Percentiles rank a stretch among this genome's conserved stretches.
These are phyloP conservation scores for Cyphellophora attinorum DNA, from an alignment of 2,329 filamentous ascomycete genomes.

Conservation along the genomic window DNA sequence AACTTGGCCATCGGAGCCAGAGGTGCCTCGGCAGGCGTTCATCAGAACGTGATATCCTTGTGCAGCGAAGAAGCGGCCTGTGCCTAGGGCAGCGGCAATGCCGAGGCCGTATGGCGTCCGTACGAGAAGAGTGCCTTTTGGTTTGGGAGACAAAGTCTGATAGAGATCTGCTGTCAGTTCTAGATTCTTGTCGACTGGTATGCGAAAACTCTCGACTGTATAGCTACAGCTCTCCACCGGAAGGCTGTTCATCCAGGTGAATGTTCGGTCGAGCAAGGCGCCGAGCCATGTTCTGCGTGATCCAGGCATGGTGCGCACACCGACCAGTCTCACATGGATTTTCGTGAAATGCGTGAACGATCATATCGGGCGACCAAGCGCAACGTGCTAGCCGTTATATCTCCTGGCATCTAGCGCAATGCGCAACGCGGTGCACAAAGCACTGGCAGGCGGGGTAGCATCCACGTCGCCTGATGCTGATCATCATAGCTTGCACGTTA, in stretches of 20 bases:
- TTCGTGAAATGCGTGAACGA: no score
- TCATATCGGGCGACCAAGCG: no score
- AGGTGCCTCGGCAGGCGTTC: slow-evolving; percentile 14
- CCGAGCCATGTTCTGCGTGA: background rate
- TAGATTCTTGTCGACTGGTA: background rate
- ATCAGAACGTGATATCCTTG: slow-evolving; percentile 19
- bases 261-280: background rate
- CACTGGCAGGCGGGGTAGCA: no score
- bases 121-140: background rate
- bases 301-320: background rate
- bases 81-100: background rate
- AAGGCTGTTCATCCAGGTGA: background rate
- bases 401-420: no score
- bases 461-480: no score
- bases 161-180: background rate
- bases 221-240: background rate
- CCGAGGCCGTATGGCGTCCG: background rate
- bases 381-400: no score
- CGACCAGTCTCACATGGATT: no score
- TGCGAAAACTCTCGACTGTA: background rate
- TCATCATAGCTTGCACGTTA: no score
- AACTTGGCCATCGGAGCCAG: slow-evolving; percentile 13
- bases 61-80: slow-evolving; percentile 11
- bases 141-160: background rate
- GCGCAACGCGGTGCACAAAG: no score